phyloP scores from a whole-genome alignment of 345 rosid genomes.

The Mercurialis annua region DNA sequence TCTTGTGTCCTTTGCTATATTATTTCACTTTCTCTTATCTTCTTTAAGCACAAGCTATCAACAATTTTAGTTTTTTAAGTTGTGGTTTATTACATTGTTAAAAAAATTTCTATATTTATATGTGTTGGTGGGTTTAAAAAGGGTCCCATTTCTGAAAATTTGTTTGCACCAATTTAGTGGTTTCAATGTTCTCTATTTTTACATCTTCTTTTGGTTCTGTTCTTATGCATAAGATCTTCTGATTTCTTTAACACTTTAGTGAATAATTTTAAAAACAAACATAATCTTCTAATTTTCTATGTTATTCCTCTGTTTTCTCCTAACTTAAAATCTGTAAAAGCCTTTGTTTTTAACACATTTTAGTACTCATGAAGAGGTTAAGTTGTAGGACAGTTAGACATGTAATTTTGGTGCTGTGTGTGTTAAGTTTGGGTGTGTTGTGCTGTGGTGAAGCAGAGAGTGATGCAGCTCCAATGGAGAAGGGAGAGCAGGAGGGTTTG shows the following conservation, averaged over 20 bases:
- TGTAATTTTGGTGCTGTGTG: conserved; percentile 32
- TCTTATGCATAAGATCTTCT: conserved; percentile 6
- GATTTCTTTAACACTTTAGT: background rate
- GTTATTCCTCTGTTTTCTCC: conserved; percentile 9
- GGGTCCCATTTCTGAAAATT: background rate
- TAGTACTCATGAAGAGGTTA: conserved; percentile 19
- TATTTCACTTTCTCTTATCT: conserved; percentile 29
- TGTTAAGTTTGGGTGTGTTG: conserved; percentile 34
- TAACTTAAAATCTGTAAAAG: background rate
- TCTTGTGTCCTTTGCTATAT: conserved; percentile 22
- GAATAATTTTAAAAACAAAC: background rate
- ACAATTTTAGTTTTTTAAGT: conserved; percentile 10
- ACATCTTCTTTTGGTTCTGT: conserved; percentile 14
- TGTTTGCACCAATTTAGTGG: conserved; percentile 16
- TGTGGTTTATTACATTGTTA: background rate
- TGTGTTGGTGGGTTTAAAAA: conserved; percentile 21
- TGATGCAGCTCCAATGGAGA: conserved; percentile 69
- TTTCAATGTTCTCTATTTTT: conserved; percentile 10
- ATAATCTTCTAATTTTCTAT: conserved; percentile 2
- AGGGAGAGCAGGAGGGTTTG: conserved; percentile 61
- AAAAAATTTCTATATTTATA: background rate
- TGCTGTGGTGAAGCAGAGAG: conserved; percentile 41
- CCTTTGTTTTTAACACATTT: background rate
- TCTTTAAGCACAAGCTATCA: conserved; percentile 23
- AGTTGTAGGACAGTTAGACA: background rate